Base-by-base conservation (phyloP, 805 yeast species). In the Pichia scutulata region DNA sequence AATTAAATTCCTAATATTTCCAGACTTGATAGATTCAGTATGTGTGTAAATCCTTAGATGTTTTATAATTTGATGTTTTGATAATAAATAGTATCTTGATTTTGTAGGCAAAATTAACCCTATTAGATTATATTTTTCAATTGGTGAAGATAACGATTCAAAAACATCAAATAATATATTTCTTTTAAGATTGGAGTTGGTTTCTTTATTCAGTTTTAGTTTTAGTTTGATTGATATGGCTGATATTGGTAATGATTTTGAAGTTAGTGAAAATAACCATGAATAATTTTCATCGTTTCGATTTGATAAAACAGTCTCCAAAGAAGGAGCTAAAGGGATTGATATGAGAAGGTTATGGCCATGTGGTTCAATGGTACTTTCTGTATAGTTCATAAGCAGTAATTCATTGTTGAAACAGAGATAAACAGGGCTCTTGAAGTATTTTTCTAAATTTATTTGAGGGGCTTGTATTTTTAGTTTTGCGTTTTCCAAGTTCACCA, bases 41-140 rank as follows among this genome's bases (percentile, higher is more conserved):
- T 46, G 13, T 9, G 52, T 50, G 14, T 46, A 50, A 24, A 18
- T 46, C 7, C n/a, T 18, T 16, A 50, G 28, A 33, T 19, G n/a
- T 24, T 37, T 26, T 19, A 50, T 26, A 3, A 46, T 16, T n/a
- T 46, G 49, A 16, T 46, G 44, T 28, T 50, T 50, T 2, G 52
- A 23, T n/a, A 50, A 5, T 14, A 50, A 39, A 39, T 5, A 8
- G 9, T 39, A 49, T 30, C 52, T 46, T n/a, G 49, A 9, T 13
- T 39, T 12, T 16, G 40, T 26, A 4, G 52, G 52, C 9, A 50
- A 16, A 30, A 50, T 7, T 2, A 50, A 24, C n/a, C 39, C 39
- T 5, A 28, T 2, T 2, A 50, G n/a, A 23, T 50, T 37, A n/a
- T 37, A 46, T 37, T 41, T 46, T 28, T 50, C 52, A 8, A 46